A percentile compares a stretch with the other conserved stretches of the same genome.
Evolutionary conservation across 164 flowering plant species (phyloP).

Genomic region (Litsea cubeba): DNA sequence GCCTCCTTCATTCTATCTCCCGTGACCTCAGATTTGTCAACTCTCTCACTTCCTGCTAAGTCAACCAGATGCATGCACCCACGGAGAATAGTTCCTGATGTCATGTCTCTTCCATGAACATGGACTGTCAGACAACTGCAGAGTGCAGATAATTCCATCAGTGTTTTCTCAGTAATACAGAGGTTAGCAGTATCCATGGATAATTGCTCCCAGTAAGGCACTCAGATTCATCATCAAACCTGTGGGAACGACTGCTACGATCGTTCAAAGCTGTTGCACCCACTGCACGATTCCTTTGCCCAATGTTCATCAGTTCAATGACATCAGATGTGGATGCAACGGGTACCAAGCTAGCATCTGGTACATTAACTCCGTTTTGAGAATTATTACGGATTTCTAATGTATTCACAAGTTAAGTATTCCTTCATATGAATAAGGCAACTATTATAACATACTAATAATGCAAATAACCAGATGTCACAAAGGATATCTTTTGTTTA

Average conservation of each 20-base stretch:
- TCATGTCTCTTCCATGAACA: conserved; percentile 67
- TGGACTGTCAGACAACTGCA: conserved; percentile 81
- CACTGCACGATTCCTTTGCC: conserved; percentile 85
- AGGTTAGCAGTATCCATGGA: no score
- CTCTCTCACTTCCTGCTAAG: conserved; percentile 85
- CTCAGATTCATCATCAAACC: conserved; percentile 31
- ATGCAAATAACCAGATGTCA: neutral
- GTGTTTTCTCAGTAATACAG: neutral
- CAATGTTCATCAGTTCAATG: conserved; percentile 80
- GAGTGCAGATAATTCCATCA: neutral
- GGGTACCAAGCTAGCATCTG: conserved; percentile 82
- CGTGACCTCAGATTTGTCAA: conserved; percentile 63
- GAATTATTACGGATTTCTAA: conserved; percentile 93
- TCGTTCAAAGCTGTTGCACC: conserved; percentile 96
- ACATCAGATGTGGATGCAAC: conserved; percentile 86
- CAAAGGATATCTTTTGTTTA: conserved; percentile 91
- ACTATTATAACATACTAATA: neutral
- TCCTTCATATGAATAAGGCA: conserved; percentile 1
- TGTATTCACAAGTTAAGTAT: conserved; percentile 56
- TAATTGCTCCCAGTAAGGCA: neutral
- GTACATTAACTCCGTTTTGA: conserved; percentile 84
- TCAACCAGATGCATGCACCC: conserved; percentile 86
- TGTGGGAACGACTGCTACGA: conserved; percentile 98
- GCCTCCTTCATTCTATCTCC: conserved; percentile 83
- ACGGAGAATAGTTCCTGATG: conserved; percentile 49